Conservation (phyloP, 768 basidiomycete genomes). For the Auriscalpium orientale region DNA sequence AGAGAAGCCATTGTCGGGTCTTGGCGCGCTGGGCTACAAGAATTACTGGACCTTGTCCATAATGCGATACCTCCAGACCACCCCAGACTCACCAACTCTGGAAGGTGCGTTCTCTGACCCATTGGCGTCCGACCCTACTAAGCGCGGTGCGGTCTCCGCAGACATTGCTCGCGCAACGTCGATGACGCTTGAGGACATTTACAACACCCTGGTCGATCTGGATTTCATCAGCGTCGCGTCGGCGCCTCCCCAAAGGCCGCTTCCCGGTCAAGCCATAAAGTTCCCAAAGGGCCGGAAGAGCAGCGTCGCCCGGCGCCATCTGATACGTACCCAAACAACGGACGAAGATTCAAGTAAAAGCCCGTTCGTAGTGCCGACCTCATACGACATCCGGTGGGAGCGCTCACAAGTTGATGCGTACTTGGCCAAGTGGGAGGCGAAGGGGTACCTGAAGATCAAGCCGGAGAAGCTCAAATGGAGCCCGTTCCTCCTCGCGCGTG, state of each 20-base stretch:
- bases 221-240: constrained; percentile 60
- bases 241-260: constrained; percentile 49
- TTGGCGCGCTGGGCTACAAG: constrained; percentile 91
- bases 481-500: constrained; percentile 71
- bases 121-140: constrained; percentile 15
- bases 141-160: constrained; percentile 21
- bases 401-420: constrained; percentile 55
- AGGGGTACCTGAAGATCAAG: constrained; percentile 68
- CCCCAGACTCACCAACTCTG: constrained; percentile 53
- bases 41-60: constrained; percentile 90
- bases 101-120: constrained; percentile 51
- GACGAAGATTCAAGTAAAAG: constrained; percentile 40
- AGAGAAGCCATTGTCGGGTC: constrained; percentile 89
- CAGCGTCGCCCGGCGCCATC: constrained; percentile 55
- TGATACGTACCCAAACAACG: constrained; percentile 46
- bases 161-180: constrained; percentile 83
- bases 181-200: constrained; percentile 88
- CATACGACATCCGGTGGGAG: constrained; percentile 76
- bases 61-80: constrained; percentile 67
- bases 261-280: constrained; percentile 75
- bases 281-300: constrained; percentile 59
- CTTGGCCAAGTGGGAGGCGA: constrained; percentile 62
- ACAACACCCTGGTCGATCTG: constrained; percentile 61
- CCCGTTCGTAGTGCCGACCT: constrained; percentile 54
- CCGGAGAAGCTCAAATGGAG: constrained; percentile 92